Evolutionary conservation across 768 basidiomycete genomes (phyloP).

Genomic region (Tricholoma saponaceum): DNA sequence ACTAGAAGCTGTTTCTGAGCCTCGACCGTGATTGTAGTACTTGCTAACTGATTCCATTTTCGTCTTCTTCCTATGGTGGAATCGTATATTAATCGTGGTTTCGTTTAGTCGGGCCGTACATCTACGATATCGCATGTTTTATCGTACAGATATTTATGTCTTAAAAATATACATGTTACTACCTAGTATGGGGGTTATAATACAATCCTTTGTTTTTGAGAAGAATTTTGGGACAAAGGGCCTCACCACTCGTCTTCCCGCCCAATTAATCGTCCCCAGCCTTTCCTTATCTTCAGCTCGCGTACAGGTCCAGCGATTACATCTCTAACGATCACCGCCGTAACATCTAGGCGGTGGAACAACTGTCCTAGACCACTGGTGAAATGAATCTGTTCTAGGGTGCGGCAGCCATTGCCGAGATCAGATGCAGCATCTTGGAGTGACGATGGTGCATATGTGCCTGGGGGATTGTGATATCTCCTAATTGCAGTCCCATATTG

Average conservation of each 20-base stretch:
- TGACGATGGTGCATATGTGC: neutral
- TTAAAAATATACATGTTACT: too few species aligned
- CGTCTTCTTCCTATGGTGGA: neutral
- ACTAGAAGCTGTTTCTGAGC: slow-evolving; percentile 92
- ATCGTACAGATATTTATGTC: too few species aligned
- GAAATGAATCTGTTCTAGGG: slow-evolving; percentile 4
- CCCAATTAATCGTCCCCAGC: slow-evolving; percentile 6
- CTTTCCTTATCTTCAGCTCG: slow-evolving; percentile 1
- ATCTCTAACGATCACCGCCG: slow-evolving; percentile 4
- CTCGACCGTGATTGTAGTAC: slow-evolving; percentile 55
- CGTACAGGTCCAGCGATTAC: slow-evolving; percentile 1
- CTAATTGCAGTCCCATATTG: neutral
- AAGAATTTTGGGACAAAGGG: neutral
- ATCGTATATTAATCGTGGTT: slow-evolving; percentile 8
- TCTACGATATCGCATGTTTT: neutral
- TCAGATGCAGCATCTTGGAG: slow-evolving; percentile 1
- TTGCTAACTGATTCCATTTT: slow-evolving; percentile 28
- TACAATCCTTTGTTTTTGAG: too few species aligned
- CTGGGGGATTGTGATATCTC: neutral
- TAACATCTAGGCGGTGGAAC: neutral
- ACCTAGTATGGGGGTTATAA: too few species aligned
- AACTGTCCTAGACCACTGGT: neutral
- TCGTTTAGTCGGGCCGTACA: neutral
- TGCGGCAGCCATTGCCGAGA: slow-evolving; percentile 6
- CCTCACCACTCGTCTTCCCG: slow-evolving; percentile 5